A percentile compares a stretch with the other conserved stretches of the same genome.
These are phyloP conservation scores for Colletotrichum tanaceti DNA, from an alignment of 2,329 filamentous ascomycete genomes.

Conservation along the genomic window DNA sequence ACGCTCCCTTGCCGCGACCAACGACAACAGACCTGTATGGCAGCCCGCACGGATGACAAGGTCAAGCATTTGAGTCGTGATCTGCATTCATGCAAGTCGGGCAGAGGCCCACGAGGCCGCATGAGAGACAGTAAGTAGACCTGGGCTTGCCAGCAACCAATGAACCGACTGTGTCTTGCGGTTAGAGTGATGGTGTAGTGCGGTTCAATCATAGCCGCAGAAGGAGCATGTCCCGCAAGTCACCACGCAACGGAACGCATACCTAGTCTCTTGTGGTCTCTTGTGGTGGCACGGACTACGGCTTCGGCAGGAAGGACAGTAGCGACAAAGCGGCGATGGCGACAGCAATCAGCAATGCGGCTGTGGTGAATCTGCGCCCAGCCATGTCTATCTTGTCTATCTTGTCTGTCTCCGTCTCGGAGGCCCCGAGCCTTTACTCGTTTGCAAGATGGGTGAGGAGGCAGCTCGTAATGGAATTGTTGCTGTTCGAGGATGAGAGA, in stretches of 20 bases:
- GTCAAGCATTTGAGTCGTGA: not conserved
- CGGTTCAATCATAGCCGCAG: not conserved
- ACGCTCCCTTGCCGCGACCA: slow-evolving; percentile 4
- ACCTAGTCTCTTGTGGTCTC: not conserved
- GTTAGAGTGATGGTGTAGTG: not conserved
- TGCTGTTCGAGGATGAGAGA: not conserved
- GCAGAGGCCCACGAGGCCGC: not conserved
- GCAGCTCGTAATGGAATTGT: not conserved
- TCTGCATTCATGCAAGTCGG: not conserved
- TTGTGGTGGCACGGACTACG: not conserved
- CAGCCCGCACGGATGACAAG: slow-evolving; percentile 7
- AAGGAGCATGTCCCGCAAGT: not conserved
- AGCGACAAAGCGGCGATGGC: not conserved
- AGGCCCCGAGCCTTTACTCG: not conserved
- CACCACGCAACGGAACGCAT: not conserved
- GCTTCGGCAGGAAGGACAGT: not conserved
- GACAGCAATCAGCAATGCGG: not conserved
- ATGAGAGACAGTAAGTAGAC: not conserved
- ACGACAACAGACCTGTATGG: not conserved
- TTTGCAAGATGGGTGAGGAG: not conserved
- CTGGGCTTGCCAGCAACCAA: not conserved
- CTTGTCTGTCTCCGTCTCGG: not conserved
- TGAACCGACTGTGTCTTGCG: not conserved
- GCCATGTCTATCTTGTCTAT: not conserved
- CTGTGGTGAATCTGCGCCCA: not conserved